Percentiles rank a stretch among this genome's conserved stretches.
phyloP scores from a whole-genome alignment of 2,329 filamentous ascomycete genomes.

The Monilinia vaccinii-corymbosi region DNA sequence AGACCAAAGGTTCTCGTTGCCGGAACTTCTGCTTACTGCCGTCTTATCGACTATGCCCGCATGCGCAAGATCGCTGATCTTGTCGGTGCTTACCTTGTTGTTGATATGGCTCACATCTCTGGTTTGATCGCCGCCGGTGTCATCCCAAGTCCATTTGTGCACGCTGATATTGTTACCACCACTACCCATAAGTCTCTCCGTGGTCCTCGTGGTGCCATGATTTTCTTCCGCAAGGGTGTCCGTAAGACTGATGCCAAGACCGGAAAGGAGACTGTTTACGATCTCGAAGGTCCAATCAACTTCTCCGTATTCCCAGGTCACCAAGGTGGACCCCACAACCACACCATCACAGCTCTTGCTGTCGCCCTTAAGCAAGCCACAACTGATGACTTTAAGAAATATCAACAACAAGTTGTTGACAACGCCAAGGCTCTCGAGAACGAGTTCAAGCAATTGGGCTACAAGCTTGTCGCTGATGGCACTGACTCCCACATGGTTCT shows the following conservation, averaged over 20 bases:
- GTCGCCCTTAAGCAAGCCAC: constrained; percentile 92
- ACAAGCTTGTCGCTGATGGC: constrained; percentile 89
- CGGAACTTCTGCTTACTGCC: constrained; percentile 96
- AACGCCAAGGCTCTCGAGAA: constrained; percentile 89
- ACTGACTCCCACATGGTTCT: constrained; percentile 97
- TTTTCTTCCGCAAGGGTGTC: constrained; percentile 94
- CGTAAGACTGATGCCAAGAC: constrained; percentile 73
- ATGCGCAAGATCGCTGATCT: constrained; percentile 95
- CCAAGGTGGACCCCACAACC: constrained; percentile 96
- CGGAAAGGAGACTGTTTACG: constrained; percentile 67
- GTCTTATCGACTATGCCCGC: constrained; percentile 89
- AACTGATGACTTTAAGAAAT: constrained; percentile 81
- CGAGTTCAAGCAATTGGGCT: constrained; percentile 76
- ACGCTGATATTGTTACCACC: constrained; percentile 91
- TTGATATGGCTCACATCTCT: constrained; percentile 98
- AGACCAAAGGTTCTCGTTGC: constrained; percentile 94
- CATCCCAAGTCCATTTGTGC: constrained; percentile 83
- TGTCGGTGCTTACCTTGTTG: constrained; percentile 87
- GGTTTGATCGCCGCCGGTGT: constrained; percentile 89
- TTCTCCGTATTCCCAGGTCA: constrained; percentile 95
- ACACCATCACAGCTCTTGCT: constrained; percentile 92
- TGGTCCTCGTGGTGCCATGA: constrained; percentile 91
- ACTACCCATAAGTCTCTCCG: constrained; percentile 97
- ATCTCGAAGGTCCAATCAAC: constrained; percentile 91
- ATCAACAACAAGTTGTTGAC: constrained; percentile 52